These are phyloP conservation scores for Saturnispora hagleri DNA, from an alignment of 805 yeast species.

Conservation along the genomic window DNA sequence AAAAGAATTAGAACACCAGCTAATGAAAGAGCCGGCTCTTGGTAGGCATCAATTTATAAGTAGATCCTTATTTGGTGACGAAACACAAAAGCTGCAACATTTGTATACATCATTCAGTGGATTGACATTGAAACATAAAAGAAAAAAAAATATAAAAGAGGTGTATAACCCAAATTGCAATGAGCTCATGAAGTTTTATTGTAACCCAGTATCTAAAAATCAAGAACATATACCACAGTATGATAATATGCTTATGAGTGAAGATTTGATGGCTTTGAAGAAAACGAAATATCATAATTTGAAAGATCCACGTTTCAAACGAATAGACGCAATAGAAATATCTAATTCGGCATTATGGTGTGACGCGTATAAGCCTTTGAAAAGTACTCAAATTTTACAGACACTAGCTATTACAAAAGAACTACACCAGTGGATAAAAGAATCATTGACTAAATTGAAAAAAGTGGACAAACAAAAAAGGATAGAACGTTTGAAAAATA, in stretches of 20 bases:
- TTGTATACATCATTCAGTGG: not conserved
- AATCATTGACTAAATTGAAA: constrained; percentile 29
- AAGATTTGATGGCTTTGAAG: not conserved
- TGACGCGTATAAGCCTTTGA: constrained; percentile 35
- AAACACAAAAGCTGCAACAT: not conserved
- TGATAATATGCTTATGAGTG: not conserved
- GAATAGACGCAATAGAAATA: constrained; percentile 5
- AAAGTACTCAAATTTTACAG: constrained; percentile 29
- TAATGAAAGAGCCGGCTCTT: constrained; percentile 3
- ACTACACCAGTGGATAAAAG: constrained; percentile 33
- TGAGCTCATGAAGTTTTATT: constrained; percentile 8
- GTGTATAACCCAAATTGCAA: not conserved
- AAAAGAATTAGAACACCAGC: not conserved
- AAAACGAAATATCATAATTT: constrained; percentile 8
- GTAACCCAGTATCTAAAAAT: not conserved
- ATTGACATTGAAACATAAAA: not conserved
- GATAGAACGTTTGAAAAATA: constrained; percentile 14
- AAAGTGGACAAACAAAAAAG: constrained; percentile 25
- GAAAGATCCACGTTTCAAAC: constrained; percentile 9
- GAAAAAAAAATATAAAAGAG: not conserved
- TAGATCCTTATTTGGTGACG: not conserved
- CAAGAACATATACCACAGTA: not conserved
- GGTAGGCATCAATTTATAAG: constrained; percentile 7
- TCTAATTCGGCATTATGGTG: constrained; percentile 28
- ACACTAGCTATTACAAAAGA: constrained; percentile 17